Conservation (phyloP, 768 basidiomycete species). For the Sporobolomyces roseus region DNA sequence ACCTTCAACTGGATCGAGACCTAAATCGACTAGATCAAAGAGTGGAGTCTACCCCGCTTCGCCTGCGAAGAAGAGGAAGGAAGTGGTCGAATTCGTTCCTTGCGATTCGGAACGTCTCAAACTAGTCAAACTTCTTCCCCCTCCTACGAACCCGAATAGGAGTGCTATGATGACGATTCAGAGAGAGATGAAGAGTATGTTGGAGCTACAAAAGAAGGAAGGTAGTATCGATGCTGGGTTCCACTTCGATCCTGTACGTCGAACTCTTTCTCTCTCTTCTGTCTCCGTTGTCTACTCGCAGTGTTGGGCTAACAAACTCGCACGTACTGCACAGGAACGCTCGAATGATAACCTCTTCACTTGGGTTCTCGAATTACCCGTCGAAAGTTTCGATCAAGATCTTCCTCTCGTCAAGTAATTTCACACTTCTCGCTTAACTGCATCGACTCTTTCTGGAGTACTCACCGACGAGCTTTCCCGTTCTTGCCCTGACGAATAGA, state of each 20-base stretch:
- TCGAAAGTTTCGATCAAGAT: constrained; percentile 58
- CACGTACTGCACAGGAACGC: constrained; percentile 17
- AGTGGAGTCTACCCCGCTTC: not conserved
- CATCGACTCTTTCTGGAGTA: not conserved
- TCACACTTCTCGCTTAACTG: too few relatives aligned
- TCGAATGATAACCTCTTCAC: constrained; percentile 35
- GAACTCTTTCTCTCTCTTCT: not conserved
- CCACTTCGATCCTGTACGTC: constrained; percentile 59
- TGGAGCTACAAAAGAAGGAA: constrained; percentile 59
- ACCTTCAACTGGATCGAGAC: not conserved
- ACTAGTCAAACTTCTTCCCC: constrained; percentile 58
- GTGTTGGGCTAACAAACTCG: not conserved
- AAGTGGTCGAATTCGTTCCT: constrained; percentile 57
- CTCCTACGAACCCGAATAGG: constrained; percentile 59
- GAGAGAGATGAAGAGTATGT: constrained; percentile 61
- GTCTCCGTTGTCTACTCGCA: too few relatives aligned
- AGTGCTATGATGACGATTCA: constrained; percentile 60
- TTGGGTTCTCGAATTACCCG: constrained; percentile 64
- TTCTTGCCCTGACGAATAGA: constrained; percentile 6
- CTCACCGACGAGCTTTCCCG: too few relatives aligned
- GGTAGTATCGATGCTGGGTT: constrained; percentile 62
- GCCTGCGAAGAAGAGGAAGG: not conserved
- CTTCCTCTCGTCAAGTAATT: constrained; percentile 57
- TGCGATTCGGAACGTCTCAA: constrained; percentile 44
- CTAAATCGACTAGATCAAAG: not conserved